Evolutionary conservation across 1,284 basidiomycete species (phyloP), one percentile per base, ranked within the genome.

Genomic region (Microbotryum lychnidis-dioicae): DNA sequence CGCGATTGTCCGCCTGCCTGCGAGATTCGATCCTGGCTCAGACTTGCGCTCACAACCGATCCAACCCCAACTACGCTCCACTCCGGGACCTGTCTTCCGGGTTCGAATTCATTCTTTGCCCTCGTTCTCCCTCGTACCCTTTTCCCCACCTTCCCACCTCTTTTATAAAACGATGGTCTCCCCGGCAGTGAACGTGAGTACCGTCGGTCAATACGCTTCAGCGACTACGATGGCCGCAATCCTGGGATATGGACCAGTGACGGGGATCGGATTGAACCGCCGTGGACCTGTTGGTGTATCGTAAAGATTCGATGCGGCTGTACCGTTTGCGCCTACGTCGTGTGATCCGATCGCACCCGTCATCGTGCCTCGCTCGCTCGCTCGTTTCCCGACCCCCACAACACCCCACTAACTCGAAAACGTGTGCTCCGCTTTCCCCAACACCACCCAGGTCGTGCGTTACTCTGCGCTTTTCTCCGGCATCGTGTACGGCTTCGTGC

Each of bases 391-490:
- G 8, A 18, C 47, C 4, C 4, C 47, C 14, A 27, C 6, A 2
- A 20, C 8, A 20, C 8, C 21, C n/a, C n/a, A n/a, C 47, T 48
- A 21, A 21, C n/a, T 18, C 47, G 18, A 10, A 3, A 10, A 1
- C 12, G 4, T 48, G 14, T 21, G 16, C 47, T 51, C 44, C 31
- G 46, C 16, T 31, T 31, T 23, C 16, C 14, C 14, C 25, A 25
- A 3, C 25, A 25, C 25, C 25, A n/a, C 10, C 10, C 72, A 98
- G 94, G 93, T 97, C 75, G 88, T 89, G 73, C 90, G 94, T 73
- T 98, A 97, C 79, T 87, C 91, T 46, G 92, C 94, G 57, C 84
- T 98, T 70, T 79, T 87, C 67, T 82, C 83, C 60, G 94, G 94
- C 75, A 83, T 97, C 72, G 79, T 86, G 75, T 98, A 97, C 77